Percentiles rank a stretch among this genome's conserved stretches.
phyloP scores from a whole-genome alignment of 495 filamentous ascomycete species.

The Tuber magnatum region DNA sequence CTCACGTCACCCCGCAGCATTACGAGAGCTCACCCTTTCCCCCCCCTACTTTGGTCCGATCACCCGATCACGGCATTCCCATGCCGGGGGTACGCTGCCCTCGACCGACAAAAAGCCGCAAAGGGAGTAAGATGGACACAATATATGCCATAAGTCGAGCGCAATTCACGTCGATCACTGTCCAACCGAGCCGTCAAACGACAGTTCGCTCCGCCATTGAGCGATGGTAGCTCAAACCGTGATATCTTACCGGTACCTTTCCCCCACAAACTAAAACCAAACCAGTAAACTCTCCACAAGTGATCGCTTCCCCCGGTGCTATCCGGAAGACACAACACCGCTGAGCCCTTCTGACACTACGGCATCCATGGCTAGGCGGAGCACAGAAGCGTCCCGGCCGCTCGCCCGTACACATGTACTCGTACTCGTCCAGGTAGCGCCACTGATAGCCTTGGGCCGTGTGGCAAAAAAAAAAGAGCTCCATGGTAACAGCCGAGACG shows the following conservation, averaged over 20 bases:
- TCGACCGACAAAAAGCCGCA: neutral
- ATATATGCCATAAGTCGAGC: neutral
- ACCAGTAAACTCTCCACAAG: neutral
- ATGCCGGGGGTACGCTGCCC: neutral
- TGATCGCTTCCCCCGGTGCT: neutral
- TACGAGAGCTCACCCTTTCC: neutral
- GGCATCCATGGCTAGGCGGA: neutral
- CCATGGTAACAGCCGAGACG: neutral
- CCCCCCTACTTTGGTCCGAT: neutral
- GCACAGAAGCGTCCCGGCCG: neutral
- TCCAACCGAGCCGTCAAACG: neutral
- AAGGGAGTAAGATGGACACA: neutral
- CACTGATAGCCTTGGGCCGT: neutral
- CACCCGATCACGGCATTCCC: neutral
- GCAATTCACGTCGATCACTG: neutral
- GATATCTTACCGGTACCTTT: neutral
- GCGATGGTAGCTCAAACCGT: neutral
- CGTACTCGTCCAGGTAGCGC: no score
- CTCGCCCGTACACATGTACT: neutral
- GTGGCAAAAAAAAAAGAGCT: neutral
- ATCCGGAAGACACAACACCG: neutral
- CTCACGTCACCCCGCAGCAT: neutral
- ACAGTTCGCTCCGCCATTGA: neutral
- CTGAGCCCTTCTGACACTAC: neutral
- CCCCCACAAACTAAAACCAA: neutral